Evolutionary conservation across 495 filamentous ascomycete species (phyloP), one percentile per base, ranked within the genome.

Genomic region (Xylaria flabelliformis): DNA sequence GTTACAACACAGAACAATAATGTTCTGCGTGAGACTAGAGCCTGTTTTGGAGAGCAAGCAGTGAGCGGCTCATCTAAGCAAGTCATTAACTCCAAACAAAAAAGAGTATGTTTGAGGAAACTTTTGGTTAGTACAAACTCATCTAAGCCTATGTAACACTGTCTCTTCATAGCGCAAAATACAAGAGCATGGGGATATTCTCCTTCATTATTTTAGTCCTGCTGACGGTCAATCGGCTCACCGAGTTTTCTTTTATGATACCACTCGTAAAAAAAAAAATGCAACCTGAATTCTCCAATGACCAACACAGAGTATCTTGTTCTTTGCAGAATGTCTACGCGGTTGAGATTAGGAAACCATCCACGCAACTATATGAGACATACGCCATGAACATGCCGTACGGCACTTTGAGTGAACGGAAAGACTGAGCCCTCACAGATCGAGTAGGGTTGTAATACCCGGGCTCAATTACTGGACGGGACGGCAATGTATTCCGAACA

Each of bases 211-310:
- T 66, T 48, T 39, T 66, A 36, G 50, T 36, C 62, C 62, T 67
- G 67, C 68, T 63, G 36, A 63, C 61, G 48, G 32, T 51, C 46
- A 64, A 41, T 10, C 70, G 50, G 34, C 69, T 69, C 64, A 46
- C 55, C 67, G 64, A 61, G 61, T 77, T 70, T 66, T 71, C 67
- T 64, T 69, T 36, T 51, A 61, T 67, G 36, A 72, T 67, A 67
- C 70, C 70, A 61, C 73, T 74, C 50, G 64, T 39, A 39, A 74
- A 73, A 67, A 70, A 44, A 41, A 67, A 70, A 44, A 41, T 55
- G 63, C 74, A 79, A 74, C 75, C 77, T 79, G 75, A 79, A 79
- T 76, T 72, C 72, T 74, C 72, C 70, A 72, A 72, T 75, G 75
- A 67, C 77, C 75, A 79, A 79, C 75, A 75, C 65, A 74, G 73